Evolutionary conservation across 345 rosid species (phyloP).

Genomic region (Bruguiera sexangula): DNA sequence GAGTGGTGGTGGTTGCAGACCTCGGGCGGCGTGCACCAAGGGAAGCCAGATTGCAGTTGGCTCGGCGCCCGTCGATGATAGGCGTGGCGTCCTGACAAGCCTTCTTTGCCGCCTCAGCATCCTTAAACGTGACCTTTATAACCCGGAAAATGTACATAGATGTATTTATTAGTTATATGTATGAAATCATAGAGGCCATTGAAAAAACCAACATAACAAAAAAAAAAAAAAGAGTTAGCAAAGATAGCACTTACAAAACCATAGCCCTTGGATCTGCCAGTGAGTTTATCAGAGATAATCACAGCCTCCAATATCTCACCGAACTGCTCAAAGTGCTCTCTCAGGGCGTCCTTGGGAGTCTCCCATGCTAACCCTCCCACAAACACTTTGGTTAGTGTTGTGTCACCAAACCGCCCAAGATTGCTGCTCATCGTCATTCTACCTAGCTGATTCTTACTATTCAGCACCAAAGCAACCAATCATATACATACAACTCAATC

Average conservation of each 20-base stretch:
- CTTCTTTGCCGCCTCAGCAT: slow-evolving; percentile 72
- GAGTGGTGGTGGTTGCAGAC: slow-evolving; percentile 35
- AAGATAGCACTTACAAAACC: slow-evolving; percentile 60
- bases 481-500: neutral
- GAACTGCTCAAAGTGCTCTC: slow-evolving; percentile 80
- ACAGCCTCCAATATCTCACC: slow-evolving; percentile 97
- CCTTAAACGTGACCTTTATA: slow-evolving; percentile 84
- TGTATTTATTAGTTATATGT: too few relatives aligned
- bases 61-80: slow-evolving; percentile 86
- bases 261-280: slow-evolving; percentile 97
- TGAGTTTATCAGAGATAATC: slow-evolving; percentile 80
- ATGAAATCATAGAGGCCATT: too few relatives aligned
- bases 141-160: neutral
- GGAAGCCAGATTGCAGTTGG: slow-evolving; percentile 91
- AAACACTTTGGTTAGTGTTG: slow-evolving; percentile 91
- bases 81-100: slow-evolving; percentile 90
- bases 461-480: too few relatives aligned
- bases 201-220: too few relatives aligned
- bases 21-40: slow-evolving; percentile 85
- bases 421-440: slow-evolving; percentile 47
- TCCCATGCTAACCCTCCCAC: slow-evolving; percentile 99
- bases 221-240: neutral
- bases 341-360: slow-evolving; percentile 75
- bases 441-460: too few relatives aligned
- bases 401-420: slow-evolving; percentile 71